phyloP scores from a whole-genome alignment of 345 rosid species.

The Melaleuca alternifolia region DNA sequence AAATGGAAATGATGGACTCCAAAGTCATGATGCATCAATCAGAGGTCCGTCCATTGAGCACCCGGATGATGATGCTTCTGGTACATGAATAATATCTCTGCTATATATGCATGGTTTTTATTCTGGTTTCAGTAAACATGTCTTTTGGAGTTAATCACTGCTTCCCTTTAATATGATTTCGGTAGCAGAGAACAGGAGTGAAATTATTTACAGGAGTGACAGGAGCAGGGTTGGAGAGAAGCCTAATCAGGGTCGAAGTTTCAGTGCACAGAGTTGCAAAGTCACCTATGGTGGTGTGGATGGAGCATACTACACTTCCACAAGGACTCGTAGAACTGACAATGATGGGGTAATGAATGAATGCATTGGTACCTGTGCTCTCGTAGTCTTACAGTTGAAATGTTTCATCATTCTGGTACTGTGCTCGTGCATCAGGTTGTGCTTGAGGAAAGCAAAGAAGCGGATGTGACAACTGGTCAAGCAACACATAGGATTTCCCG shows the following conservation, averaged over 20 bases:
- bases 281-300: slow-evolving; percentile 75
- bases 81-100: slow-evolving; percentile 12
- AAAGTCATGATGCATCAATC: slow-evolving; percentile 6
- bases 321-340: slow-evolving; percentile 46
- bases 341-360: slow-evolving; percentile 52
- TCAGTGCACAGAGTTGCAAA: slow-evolving; percentile 36
- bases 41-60: slow-evolving; percentile 53
- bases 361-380: neutral
- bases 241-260: slow-evolving; percentile 15
- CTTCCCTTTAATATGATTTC: neutral
- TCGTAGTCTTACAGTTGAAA: neutral
- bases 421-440: slow-evolving; percentile 28
- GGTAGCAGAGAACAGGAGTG: slow-evolving; percentile 14
- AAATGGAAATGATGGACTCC: neutral
- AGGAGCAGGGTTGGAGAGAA: slow-evolving; percentile 11
- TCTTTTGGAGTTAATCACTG: neutral
- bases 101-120: neutral
- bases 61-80: slow-evolving; percentile 55
- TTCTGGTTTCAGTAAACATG: neutral
- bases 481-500: slow-evolving; percentile 74
- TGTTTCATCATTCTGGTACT: neutral
- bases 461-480: slow-evolving; percentile 63
- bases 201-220: slow-evolving; percentile 15
- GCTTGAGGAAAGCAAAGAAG: slow-evolving; percentile 80
- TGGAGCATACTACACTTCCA: slow-evolving; percentile 72